Base-by-base conservation (phyloP, 192 early-diverging fungal species). In the Lobulomyces angularis region DNA sequence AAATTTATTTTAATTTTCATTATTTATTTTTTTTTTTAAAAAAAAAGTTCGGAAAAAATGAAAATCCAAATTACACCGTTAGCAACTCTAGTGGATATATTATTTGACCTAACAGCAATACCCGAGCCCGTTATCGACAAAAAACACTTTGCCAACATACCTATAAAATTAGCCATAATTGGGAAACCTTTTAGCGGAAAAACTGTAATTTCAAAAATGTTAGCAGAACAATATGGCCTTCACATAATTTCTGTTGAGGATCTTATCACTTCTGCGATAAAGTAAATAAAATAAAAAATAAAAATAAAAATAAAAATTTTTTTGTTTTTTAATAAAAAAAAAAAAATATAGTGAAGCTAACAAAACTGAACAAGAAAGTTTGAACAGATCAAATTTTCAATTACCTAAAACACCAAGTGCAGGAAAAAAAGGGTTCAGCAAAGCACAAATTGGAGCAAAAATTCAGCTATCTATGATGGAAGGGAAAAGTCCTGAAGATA, bases 121-220 rank as follows among this genome's bases (percentile, higher is more conserved):
- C 58, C 67, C 7, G 60, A 66, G 12, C 38, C 58, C 11, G 26
- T 27, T 16, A 30, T 27, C 26, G 56, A 65, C 23, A 27, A 42
- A 3, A 39, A 53, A 7, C 49, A 34, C 17, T 24, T 76, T 3
- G 67, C 74, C 11, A n/a, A 51, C 8, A 59, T 67, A 5, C 71
- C 74, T n/a, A 31, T 77, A 14, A 37, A 48, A 17, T 18, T 77
- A 8, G 52, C 55, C 1, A 23, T 77, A 8, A 52, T 77, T 3
- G 74, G 74, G n/a, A 77, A 77, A 38, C 46, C 44, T 14, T 75
- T 64, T 43, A 53, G 59, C 9, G 74, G 74, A 8, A 74, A 74
- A 48, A 25, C 47, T 8, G 58, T 65, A 5, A 19, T 61, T 1
- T 69, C 74, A 12, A 53, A 46, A 28, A 3, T 35, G 16, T n/a